Evolutionary conservation across 768 basidiomycete genomes (phyloP).

Genomic region (Sarcomyxa edulis): DNA sequence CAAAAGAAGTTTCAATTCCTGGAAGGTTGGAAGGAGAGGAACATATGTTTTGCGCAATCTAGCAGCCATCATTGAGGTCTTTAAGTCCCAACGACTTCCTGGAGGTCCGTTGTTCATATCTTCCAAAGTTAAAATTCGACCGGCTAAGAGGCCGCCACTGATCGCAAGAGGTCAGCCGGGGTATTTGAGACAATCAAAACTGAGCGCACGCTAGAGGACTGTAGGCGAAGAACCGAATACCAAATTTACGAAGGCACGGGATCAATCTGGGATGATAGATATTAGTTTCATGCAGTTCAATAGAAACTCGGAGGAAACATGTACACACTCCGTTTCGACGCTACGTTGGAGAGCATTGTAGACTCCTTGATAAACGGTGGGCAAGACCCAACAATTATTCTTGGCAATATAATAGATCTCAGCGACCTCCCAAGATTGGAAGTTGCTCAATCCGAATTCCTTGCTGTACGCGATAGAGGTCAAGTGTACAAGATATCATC

Average conservation of each 20-base stretch:
- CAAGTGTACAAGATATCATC: too few relatives aligned
- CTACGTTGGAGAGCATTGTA: slow-evolving; percentile 15
- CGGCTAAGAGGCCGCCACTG: too few relatives aligned
- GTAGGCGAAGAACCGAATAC: slow-evolving; percentile 34
- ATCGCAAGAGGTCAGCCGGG: too few relatives aligned
- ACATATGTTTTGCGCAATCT: too few relatives aligned
- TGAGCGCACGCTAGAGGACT: slow-evolving; percentile 36
- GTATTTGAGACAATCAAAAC: too few relatives aligned
- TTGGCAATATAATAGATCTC: slow-evolving; percentile 42
- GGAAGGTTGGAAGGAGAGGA: too few relatives aligned
- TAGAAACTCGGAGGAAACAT: too few relatives aligned
- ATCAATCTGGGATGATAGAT: slow-evolving; percentile 39
- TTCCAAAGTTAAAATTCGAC: too few relatives aligned
- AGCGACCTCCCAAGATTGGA: slow-evolving; percentile 41
- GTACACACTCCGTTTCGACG: slow-evolving; percentile 14
- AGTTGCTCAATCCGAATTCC: slow-evolving; percentile 45
- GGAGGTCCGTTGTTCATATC: too few relatives aligned
- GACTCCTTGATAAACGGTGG: slow-evolving; percentile 36
- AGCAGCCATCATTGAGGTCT: slow-evolving; percentile 30
- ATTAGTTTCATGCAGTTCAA: too few relatives aligned
- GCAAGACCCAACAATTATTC: slow-evolving; percentile 33
- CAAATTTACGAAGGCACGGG: slow-evolving; percentile 40
- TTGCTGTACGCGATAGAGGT: slow-evolving; percentile 22
- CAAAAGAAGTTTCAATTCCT: slow-evolving; percentile 26
- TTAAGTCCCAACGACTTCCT: too few relatives aligned